Conservation (phyloP, 108 stramenopile species). For the Pseudonitzschia delicatissima region DNA sequence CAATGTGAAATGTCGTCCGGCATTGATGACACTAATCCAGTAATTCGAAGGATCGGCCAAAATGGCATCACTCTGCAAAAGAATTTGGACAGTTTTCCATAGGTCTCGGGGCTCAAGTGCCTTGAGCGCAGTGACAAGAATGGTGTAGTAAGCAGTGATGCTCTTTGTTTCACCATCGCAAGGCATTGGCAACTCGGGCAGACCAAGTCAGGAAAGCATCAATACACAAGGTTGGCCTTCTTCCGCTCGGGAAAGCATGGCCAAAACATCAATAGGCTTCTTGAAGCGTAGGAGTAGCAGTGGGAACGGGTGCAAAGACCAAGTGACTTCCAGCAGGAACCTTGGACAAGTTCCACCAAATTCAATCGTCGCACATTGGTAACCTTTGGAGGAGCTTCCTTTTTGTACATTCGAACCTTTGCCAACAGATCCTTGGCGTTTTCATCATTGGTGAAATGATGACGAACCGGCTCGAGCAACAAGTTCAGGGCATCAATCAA, state of each 20-base stretch:
- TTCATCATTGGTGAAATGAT: slow-evolving; percentile 87
- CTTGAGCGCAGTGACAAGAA: slow-evolving; percentile 59
- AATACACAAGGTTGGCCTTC: slow-evolving; percentile 53
- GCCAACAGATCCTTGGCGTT: slow-evolving; percentile 87
- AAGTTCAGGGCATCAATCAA: slow-evolving; percentile 87
- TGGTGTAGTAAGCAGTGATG: slow-evolving; percentile 71
- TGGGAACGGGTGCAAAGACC: slow-evolving; percentile 84
- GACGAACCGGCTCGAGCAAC: slow-evolving; percentile 94
- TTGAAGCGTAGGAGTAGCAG: slow-evolving; percentile 67
- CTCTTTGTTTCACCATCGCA: slow-evolving; percentile 81
- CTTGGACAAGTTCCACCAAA: slow-evolving; percentile 50
- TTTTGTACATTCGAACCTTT: slow-evolving; percentile 88
- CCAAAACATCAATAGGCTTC: slow-evolving; percentile 63
- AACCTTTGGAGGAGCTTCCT: slow-evolving; percentile 43
- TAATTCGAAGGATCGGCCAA: slow-evolving; percentile 88
- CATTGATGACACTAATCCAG: slow-evolving; percentile 94
- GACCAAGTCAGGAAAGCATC: slow-evolving; percentile 84
- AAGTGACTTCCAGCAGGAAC: slow-evolving; percentile 65
- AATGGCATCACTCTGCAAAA: slow-evolving; percentile 84
- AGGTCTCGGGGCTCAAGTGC: slow-evolving; percentile 56
- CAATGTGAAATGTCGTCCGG: slow-evolving; percentile 84
- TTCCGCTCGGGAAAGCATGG: slow-evolving; percentile 28
- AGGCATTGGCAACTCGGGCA: slow-evolving; percentile 71
- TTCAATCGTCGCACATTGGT: slow-evolving; percentile 61
- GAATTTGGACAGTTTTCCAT: slow-evolving; percentile 71